These are phyloP conservation scores for Backusella parvicylindrica DNA, from an alignment of 192 early-diverging fungal species.

Conservation along the genomic window DNA sequence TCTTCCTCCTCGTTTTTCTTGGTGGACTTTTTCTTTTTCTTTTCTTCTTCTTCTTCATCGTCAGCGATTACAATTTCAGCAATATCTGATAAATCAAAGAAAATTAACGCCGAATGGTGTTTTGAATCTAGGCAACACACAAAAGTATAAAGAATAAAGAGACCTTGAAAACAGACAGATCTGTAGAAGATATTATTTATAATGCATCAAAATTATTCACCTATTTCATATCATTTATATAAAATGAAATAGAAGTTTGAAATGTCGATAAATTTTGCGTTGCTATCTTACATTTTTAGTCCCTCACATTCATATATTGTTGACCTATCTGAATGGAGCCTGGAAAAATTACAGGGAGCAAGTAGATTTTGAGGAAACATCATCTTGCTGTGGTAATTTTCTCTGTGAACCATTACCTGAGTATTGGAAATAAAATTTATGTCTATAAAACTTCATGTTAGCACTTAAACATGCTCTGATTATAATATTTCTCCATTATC, in stretches of 20 bases:
- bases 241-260: background rate
- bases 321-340: background rate
- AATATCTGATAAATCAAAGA: too few relatives aligned
- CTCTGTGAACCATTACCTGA: conserved; percentile 1
- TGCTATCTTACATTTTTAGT: conserved; percentile 1
- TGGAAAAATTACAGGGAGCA: background rate
- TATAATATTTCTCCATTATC: conserved; percentile 8
- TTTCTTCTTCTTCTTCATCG: conserved; percentile 38
- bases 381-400: background rate
- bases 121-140: too few relatives aligned
- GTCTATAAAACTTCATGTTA: conserved; percentile 7
- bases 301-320: conserved; percentile 7
- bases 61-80: conserved; percentile 60
- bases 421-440: background rate
- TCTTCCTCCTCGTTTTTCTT: background rate
- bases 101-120: too few relatives aligned
- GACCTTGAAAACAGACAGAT: conserved; percentile 7
- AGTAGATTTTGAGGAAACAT: conserved; percentile 6
- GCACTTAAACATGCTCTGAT: conserved; percentile 5
- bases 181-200: conserved; percentile 7
- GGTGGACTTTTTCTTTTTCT: conserved; percentile 1
- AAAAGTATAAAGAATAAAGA: too few relatives aligned
- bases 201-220: background rate
- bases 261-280: conserved; percentile 12
- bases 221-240: conserved; percentile 4